Evolutionary conservation across 495 filamentous ascomycete species (phyloP), one percentile per base, ranked within the genome.

Genomic region (Aspergillus diversus): DNA sequence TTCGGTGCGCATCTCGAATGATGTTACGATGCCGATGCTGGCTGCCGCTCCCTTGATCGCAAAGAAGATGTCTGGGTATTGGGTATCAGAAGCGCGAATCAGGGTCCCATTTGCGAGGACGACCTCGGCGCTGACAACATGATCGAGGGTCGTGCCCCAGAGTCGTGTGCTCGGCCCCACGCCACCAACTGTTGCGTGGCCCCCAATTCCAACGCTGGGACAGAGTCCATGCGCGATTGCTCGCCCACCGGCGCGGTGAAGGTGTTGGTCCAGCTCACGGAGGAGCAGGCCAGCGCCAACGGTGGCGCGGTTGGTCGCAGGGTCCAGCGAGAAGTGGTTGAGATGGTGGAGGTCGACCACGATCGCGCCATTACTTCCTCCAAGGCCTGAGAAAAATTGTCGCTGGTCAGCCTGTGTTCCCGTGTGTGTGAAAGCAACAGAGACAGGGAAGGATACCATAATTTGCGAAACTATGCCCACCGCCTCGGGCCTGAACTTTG

Each of bases 101-200:
- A 81, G 67, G 17, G 63, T 75, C 12, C 84, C 85, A 63, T 88
- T 81, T 1, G 87, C 86, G 7, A 88, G 80, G n/a, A 92, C 87
- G 2, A 90, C 86, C 37, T 87, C 81, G 16, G 84, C 69, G 13
- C 66, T 84, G 15, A 85, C 59, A 51, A 92, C 81, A 37, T 81
- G 81, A 65, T 93, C 90, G 50, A 93, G 72, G 0, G 87, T 78
- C 0, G 85, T 69, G 16, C 90, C 90, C 79, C 83, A 90, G 35
- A 83, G 80, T 21, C 89, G 84, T 7, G 86, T 86, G 7, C 75
- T 77, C 32, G 83, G 78, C 0, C 90, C 90, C 47, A 81, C 85
- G 6, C 90, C 90, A 13, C 90, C 90, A 57, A 92, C 87, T 0
- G 87, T 88, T 53, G 84, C 81, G 70, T 94, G 91, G 5, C 91